Conservation (phyloP, 1,284 basidiomycete species). For the Fomitopsis palustris region DNA sequence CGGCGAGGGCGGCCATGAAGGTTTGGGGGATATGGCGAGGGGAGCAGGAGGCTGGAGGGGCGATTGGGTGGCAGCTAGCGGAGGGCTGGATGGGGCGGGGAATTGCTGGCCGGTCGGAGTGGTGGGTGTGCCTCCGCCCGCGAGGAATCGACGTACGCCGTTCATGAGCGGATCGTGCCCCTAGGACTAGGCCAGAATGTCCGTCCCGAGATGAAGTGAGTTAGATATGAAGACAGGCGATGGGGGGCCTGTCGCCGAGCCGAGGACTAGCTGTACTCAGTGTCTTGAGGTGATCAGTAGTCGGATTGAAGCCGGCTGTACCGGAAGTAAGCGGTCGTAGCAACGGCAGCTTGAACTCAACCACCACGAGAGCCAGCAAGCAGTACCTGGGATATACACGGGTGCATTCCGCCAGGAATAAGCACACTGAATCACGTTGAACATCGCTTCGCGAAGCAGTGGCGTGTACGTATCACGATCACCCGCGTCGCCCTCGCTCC, state of each 20-base stretch:
- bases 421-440: background rate
- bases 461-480: no score
- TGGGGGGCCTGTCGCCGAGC: constrained; percentile 19
- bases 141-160: constrained; percentile 67
- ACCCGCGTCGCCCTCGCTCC: no score
- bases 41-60: constrained; percentile 16
- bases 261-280: no score
- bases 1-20: constrained; percentile 44
- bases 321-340: background rate
- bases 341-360: background rate
- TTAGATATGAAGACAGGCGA: background rate
- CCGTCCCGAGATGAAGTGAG: background rate
- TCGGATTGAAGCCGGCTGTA: background rate
- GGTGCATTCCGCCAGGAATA: background rate
- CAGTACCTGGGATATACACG: background rate
- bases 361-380: background rate
- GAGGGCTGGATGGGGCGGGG: constrained; percentile 19
- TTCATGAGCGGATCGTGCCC: constrained; percentile 44
- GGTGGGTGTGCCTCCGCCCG: constrained; percentile 36
- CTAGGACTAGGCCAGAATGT: background rate
- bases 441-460: background rate
- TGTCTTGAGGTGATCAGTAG: background rate
- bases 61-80: constrained; percentile 17
- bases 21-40: constrained; percentile 28
- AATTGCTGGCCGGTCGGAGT: constrained; percentile 20